Conservation (phyloP, 805 yeast species). For the Candida verbasci region DNA sequence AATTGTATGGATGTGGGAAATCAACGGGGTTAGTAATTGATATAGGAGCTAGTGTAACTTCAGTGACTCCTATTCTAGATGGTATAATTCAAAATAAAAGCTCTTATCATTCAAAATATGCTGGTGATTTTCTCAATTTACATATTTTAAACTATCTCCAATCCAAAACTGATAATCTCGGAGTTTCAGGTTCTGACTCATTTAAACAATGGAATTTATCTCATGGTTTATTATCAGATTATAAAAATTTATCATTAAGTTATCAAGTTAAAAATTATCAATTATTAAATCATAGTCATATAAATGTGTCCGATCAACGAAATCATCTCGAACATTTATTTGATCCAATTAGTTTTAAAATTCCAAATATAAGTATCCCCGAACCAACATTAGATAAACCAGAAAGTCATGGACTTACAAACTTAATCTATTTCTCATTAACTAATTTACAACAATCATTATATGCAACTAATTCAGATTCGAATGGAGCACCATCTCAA, state of each 20-base stretch:
- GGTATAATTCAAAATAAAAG: slow-evolving; percentile 70
- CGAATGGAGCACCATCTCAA: slow-evolving; percentile 25
- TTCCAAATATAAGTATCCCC: slow-evolving; percentile 29
- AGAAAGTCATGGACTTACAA: slow-evolving; percentile 45
- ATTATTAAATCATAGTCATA: slow-evolving; percentile 7
- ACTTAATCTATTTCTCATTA: slow-evolving; percentile 30
- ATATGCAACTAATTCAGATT: slow-evolving; percentile 15
- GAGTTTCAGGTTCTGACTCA: slow-evolving; percentile 18
- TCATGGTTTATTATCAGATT: slow-evolving; percentile 31
- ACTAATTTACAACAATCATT: slow-evolving; percentile 32
- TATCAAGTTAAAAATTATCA: slow-evolving; percentile 20
- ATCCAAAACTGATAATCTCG: slow-evolving; percentile 15
- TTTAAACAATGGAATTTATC: slow-evolving; percentile 34
- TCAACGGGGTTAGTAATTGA: slow-evolving; percentile 78
- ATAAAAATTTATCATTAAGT: slow-evolving; percentile 28
- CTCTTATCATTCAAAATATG: slow-evolving; percentile 62
- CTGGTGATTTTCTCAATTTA: slow-evolving; percentile 78
- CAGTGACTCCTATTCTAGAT: slow-evolving; percentile 74
- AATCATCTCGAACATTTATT: slow-evolving; percentile 59
- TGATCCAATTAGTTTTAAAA: slow-evolving; percentile 52
- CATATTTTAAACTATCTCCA: slow-evolving; percentile 50
- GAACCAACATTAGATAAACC: slow-evolving; percentile 42
- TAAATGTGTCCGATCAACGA: slow-evolving; percentile 9
- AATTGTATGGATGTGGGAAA: slow-evolving; percentile 72
- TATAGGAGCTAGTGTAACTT: slow-evolving; percentile 64